Base-by-base conservation (phyloP, 257 asterid genomes). In the Solanum acaule region DNA sequence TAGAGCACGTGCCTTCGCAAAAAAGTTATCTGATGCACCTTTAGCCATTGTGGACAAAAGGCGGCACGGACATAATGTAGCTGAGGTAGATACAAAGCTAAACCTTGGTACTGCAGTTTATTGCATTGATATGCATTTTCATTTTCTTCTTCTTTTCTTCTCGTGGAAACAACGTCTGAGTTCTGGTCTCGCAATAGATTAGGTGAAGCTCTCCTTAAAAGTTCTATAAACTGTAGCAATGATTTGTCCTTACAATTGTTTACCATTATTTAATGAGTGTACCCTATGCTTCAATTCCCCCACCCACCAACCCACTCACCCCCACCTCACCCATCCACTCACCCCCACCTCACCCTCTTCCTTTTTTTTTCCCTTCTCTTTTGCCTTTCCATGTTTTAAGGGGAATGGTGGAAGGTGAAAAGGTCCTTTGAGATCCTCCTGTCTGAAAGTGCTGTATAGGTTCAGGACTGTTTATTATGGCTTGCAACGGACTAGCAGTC, bases 41-140 rank as follows among this genome's bases (percentile, higher is more conserved):
- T 91, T 96, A 91, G 98, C 98, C 91, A 96, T 96, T 89, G 98
- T 96, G 89, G 98, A 96, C 90, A 96, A 96, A 91, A 94, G 98
- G 94, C 95, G 98, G 42, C 98, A 96, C 1, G 98, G 96, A 59
- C 98, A 96, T 78, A 96, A 95, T 79, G 90, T 96, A 25, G 96
- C 98, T 25, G 98, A 96, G 98, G 98, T 96, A 92, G 67, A 88
- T 88, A 82, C 68, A 49, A 46, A 82, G 31, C 86, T 82, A 49
- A 44, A 82, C 70, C 44, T 82, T 82, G 31, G 12, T 31, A 49
- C 86, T 82, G 70, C 44, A 82, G 86, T 82, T 82, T 31, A 18
- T 52, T 49, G 86, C 70, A 20, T 82, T 49, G 7, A 77, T 79
- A 79, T 44, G 40, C 15, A 27, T 16, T 27, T 44, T 25, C 18